Evolutionary conservation across 441 rosid genomes (phyloP).

Genomic region (Adansonia madagascariensis): DNA sequence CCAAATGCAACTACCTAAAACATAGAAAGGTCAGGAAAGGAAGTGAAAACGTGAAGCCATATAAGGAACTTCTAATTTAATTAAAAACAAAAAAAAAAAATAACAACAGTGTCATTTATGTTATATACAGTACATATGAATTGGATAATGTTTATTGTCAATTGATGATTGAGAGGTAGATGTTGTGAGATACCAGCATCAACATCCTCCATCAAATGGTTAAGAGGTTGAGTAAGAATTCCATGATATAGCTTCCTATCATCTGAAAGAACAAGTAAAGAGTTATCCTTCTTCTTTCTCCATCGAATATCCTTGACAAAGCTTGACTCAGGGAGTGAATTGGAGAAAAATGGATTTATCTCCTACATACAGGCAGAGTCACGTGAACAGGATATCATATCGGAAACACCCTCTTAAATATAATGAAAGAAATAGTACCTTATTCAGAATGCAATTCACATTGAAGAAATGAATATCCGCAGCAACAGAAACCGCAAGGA

Average conservation of each 20-base stretch:
- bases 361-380: conserved; percentile 42
- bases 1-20: neutral
- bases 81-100: neutral
- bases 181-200: conserved; percentile 68
- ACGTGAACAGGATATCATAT: neutral
- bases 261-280: conserved; percentile 65
- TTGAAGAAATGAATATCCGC: conserved; percentile 57
- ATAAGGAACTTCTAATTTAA: neutral
- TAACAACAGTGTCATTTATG: neutral
- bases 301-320: conserved; percentile 70
- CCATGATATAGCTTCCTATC: conserved; percentile 62
- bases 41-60: neutral
- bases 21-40: conserved; percentile 13
- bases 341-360: conserved; percentile 46
- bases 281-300: conserved; percentile 54
- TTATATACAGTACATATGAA: neutral
- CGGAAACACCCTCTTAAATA: conserved; percentile 10
- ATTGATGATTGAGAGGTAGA: neutral
- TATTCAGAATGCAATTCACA: conserved; percentile 56
- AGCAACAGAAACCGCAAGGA: conserved; percentile 61
- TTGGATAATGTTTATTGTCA: neutral
- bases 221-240: conserved; percentile 45
- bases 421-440: conserved; percentile 42
- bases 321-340: conserved; percentile 54
- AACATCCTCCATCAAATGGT: conserved; percentile 61